Evolutionary conservation across 345 rosid species (phyloP).

Genomic region (Hypericum perforatum): DNA sequence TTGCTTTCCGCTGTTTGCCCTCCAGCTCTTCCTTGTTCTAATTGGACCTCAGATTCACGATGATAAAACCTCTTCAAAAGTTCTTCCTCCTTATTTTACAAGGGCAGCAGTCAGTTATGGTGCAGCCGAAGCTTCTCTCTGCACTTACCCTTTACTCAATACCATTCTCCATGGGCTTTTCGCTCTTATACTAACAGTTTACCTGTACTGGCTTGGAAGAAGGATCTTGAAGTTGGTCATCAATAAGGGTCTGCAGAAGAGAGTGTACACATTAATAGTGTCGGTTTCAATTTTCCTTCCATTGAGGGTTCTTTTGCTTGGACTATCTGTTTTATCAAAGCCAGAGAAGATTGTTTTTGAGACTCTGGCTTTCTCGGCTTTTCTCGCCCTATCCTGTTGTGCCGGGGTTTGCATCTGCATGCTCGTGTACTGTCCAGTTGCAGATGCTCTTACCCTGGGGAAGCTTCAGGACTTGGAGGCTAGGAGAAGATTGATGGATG

Average conservation of each 20-base stretch:
- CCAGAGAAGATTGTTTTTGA: conserved; percentile 68
- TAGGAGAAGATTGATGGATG: conserved; percentile 38
- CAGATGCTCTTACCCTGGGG: conserved; percentile 85
- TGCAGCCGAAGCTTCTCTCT: conserved; percentile 35
- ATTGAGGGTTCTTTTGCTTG: conserved; percentile 70
- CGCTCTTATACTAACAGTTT: conserved; percentile 48
- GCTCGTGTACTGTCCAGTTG: conserved; percentile 82
- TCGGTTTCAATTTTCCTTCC: conserved; percentile 82
- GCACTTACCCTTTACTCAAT: conserved; percentile 85
- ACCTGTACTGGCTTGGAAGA: conserved; percentile 89
- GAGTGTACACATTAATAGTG: conserved; percentile 73
- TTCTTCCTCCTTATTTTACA: conserved; percentile 62
- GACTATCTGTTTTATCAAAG: conserved; percentile 60
- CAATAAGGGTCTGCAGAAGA: conserved; percentile 82
- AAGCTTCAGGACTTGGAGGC: conserved; percentile 50
- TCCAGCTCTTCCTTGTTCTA: conserved; percentile 67
- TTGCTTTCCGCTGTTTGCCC: conserved; percentile 70
- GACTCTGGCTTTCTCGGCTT: conserved; percentile 70
- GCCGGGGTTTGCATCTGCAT: conserved; percentile 63
- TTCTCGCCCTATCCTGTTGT: conserved; percentile 65
- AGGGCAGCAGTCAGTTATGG: conserved; percentile 32
- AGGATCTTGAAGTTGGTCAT: conserved; percentile 76
- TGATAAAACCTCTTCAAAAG: conserved; percentile 30
- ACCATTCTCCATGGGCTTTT: conserved; percentile 80
- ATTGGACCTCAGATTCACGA: conserved; percentile 52